Percentiles rank a stretch among this genome's conserved stretches.
phyloP scores from a whole-genome alignment of 768 basidiomycete species.

The Ephemerocybe angulata region DNA sequence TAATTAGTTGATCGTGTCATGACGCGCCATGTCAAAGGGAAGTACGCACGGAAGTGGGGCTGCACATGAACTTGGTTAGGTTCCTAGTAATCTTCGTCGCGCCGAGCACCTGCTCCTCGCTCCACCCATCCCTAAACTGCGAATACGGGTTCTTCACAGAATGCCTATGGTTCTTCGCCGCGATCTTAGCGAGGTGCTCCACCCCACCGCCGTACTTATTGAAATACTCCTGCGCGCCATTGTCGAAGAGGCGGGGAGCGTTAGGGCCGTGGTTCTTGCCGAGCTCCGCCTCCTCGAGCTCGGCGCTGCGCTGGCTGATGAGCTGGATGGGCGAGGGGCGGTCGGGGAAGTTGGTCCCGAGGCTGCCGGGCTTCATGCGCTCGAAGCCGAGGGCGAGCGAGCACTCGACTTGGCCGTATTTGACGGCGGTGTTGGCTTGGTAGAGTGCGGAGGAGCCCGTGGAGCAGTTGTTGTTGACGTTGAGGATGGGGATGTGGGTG shows the following conservation, averaged over 20 bases:
- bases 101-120: conserved; percentile 61
- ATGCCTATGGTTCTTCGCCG: conserved; percentile 82
- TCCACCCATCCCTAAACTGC: conserved; percentile 80
- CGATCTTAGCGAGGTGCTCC: conserved; percentile 72
- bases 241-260: conserved; percentile 72
- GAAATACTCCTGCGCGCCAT: conserved; percentile 75
- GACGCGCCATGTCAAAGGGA: neutral
- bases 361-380: conserved; percentile 73
- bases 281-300: conserved; percentile 45
- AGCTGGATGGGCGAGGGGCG: conserved; percentile 46
- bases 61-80: conserved; percentile 83
- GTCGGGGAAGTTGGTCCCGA: conserved; percentile 63
- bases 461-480: conserved; percentile 87
- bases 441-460: conserved; percentile 78
- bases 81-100: conserved; percentile 69
- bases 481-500: conserved; percentile 79
- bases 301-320: conserved; percentile 39
- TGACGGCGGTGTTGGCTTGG: conserved; percentile 68
- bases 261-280: conserved; percentile 67
- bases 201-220: conserved; percentile 65
- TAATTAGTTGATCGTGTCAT: neutral
- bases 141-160: conserved; percentile 82
- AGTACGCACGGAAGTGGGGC: conserved; percentile 68
- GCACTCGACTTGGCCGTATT: conserved; percentile 67
- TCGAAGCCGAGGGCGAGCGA: conserved; percentile 84